phyloP scores from a whole-genome alignment of 805 yeast genomes.

The Hanseniaspora guilliermondii region DNA sequence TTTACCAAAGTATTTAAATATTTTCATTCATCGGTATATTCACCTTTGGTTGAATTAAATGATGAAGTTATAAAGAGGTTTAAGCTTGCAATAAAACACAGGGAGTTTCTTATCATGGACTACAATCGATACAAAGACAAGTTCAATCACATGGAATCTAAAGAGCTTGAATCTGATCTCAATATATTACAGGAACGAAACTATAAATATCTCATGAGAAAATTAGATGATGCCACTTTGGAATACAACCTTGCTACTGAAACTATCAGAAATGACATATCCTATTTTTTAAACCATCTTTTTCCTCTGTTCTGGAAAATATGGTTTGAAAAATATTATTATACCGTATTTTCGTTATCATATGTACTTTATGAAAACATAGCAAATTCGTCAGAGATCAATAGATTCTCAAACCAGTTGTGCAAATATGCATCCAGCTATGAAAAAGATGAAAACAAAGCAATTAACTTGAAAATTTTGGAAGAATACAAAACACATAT shows the following conservation, averaged over 20 bases:
- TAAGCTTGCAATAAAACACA: neutral
- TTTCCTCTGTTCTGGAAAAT: neutral
- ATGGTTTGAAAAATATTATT: slow-evolving; percentile 4
- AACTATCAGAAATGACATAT: neutral
- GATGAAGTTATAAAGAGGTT: neutral
- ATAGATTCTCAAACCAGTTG: neutral
- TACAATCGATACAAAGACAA: slow-evolving; percentile 5
- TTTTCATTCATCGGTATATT: neutral
- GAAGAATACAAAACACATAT: neutral
- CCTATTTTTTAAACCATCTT: neutral
- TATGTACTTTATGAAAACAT: slow-evolving; percentile 13
- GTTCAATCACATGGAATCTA: neutral
- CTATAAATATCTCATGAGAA: neutral
- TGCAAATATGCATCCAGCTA: neutral
- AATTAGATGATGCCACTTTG: neutral
- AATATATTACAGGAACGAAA: neutral
- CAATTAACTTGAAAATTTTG: neutral
- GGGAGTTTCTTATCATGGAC: neutral
- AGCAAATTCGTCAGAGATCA: neutral
- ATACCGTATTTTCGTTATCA: neutral
- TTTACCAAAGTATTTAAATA: neutral
- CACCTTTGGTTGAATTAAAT: neutral
- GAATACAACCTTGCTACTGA: neutral
- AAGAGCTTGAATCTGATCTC: neutral
- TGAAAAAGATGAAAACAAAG: neutral